Base-by-base conservation (phyloP, 495 filamentous ascomycete genomes). In the Hamigera avellanea region DNA sequence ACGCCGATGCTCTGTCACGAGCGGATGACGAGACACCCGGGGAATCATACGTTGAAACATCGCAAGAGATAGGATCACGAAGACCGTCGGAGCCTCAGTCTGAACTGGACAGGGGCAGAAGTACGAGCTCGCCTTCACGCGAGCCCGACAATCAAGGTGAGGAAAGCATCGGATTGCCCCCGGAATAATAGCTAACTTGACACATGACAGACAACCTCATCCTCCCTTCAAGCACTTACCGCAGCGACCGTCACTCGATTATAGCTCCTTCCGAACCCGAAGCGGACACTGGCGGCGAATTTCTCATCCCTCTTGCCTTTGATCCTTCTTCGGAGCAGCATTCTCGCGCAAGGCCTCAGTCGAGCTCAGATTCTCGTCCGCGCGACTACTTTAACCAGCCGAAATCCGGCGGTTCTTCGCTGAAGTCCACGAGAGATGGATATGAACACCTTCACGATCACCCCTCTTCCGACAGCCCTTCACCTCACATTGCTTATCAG, bases 401-500 rank as follows among this genome's bases (percentile, higher is more conserved):
- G 6, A 51, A 52, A 30, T 47, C 50, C 4, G 30, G 49, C 12
- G 32, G 65, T 4, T 61, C 65, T 31, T 54, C 65, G 2, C 46
- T 51, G 14, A 49, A 48, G 37, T 44, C 51, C 36, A 32, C 37
- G 15, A n/a, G 54, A 52, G 41, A 46, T 33, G 27, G 36, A 32
- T 36, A 50, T 44, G 46, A 60, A 53, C 25, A 59, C 47, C 32
- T 61, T 59, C 53, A 53, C n/a, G 57, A 44, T 31, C 61, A 44
- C 38, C 49, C 8, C 17, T 51, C 50, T 25, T 39, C 40, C 21
- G 44, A 53, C 23, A 45, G 37, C 13, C 46, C 37, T 8, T 85
- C 83, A 6, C 84, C 86, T 23, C 87, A 96, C 57, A 93, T 95
- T 50, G 83, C 85, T 26, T 93, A 83, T 53, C 86, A 93, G 54